phyloP scores from a whole-genome alignment of 2,329 filamentous ascomycete genomes.

The Didymella lethalis region DNA sequence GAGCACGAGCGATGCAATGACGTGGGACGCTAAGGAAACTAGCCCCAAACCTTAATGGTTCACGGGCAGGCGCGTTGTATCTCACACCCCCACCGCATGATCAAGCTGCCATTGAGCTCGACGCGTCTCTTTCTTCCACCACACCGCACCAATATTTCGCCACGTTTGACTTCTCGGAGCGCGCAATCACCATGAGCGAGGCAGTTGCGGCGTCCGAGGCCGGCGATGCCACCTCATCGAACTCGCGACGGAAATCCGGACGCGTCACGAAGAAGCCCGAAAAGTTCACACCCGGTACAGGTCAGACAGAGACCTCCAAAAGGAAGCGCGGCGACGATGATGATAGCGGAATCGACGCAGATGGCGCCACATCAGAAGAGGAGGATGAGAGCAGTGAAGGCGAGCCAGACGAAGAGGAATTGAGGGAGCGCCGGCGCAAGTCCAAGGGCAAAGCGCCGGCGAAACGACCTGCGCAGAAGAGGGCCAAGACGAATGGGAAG shows the following conservation, averaged over 20 bases:
- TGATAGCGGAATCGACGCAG: conserved; percentile 42
- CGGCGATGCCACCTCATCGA: conserved; percentile 37
- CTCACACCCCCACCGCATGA: conserved; percentile 34
- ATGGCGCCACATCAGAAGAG: conserved; percentile 38
- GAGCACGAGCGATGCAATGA: conserved; percentile 15
- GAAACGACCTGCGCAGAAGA: conserved; percentile 57
- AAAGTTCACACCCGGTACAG: conserved; percentile 41
- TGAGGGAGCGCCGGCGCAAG: conserved; percentile 47
- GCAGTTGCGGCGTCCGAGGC: conserved; percentile 35
- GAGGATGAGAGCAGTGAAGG: conserved; percentile 46
- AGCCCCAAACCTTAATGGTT: conserved; percentile 15
- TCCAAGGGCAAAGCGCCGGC: conserved; percentile 39
- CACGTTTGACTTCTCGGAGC: conserved; percentile 16
- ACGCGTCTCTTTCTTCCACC: conserved; percentile 14
- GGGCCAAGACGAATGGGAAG: conserved; percentile 63
- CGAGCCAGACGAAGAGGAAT: conserved; percentile 52
- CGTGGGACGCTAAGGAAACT: conserved; percentile 11
- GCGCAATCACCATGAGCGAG: conserved; percentile 45
- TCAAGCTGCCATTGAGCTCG: conserved; percentile 32
- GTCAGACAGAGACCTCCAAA: conserved; percentile 44
- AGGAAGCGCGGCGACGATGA: conserved; percentile 47
- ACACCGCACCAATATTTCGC: conserved; percentile 14
- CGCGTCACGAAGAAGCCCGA: conserved; percentile 51
- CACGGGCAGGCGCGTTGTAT: conserved; percentile 19
- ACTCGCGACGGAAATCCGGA: conserved; percentile 51